Percentiles rank a stretch among this genome's conserved stretches.
Conservation (phyloP, 768 basidiomycete genomes). For the Auriculariales sp. region DNA sequence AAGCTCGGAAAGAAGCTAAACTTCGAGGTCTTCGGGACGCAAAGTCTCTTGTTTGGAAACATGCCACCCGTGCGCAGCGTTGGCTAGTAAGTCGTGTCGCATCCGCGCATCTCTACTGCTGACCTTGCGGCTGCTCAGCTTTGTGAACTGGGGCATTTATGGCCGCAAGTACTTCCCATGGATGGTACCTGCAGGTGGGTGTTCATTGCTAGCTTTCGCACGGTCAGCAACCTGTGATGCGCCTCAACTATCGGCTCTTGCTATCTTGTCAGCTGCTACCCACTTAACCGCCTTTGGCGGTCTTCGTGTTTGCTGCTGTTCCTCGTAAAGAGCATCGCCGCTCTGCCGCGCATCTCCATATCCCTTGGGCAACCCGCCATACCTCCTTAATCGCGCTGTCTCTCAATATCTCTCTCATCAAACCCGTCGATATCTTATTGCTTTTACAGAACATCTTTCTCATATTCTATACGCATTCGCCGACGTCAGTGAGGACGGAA, state of each 20-base stretch:
- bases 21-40: not conserved
- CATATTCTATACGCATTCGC: conserved; percentile 65
- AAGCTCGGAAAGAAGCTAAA: not conserved
- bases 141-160: conserved; percentile 59
- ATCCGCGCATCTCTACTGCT: not conserved
- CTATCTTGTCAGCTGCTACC: no score
- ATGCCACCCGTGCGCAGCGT: conserved; percentile 2
- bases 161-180: conserved; percentile 84
- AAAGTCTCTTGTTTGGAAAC: no score
- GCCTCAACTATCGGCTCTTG: no score
- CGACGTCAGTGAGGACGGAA: conserved; percentile 73
- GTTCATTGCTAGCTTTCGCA: no score
- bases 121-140: not conserved
- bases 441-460: not conserved
- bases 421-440: not conserved
- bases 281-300: no score
- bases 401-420: no score
- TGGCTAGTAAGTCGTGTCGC: conserved; percentile 1
- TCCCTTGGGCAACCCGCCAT: not conserved
- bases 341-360: conserved; percentile 57
- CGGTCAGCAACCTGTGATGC: no score
- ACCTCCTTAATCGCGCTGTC: not conserved
- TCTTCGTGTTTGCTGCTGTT: no score
- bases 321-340: no score
- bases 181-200: conserved; percentile 64